These are phyloP conservation scores for Rubus idaeus DNA, from an alignment of 306 rosid species.

Conservation along the genomic window DNA sequence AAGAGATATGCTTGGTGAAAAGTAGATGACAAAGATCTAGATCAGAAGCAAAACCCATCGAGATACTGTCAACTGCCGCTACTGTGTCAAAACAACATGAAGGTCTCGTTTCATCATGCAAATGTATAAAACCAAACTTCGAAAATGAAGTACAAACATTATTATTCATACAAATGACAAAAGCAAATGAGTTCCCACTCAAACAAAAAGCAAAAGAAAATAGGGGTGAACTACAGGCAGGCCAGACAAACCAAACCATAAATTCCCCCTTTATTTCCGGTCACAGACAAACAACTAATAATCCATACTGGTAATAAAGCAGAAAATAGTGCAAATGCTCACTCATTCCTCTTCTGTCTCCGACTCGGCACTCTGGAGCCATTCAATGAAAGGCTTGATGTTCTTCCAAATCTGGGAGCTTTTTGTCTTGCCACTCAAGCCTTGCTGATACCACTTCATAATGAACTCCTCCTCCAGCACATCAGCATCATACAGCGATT, in stretches of 20 bases:
- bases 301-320: not conserved
- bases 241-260: not conserved
- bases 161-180: not conserved
- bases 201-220: not conserved
- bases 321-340: not conserved
- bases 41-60: not conserved
- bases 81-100: no score
- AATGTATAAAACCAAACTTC: no score
- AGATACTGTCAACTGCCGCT: not conserved
- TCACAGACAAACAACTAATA: not conserved
- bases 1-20: no score
- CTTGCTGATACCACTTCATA: constrained; percentile 50
- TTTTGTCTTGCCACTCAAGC: constrained; percentile 34
- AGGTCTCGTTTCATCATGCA: no score
- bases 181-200: not conserved
- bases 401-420: constrained; percentile 46
- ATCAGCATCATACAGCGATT: constrained; percentile 46
- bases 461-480: constrained; percentile 46
- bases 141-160: not conserved
- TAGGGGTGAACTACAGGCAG: not conserved
- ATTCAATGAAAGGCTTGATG: constrained; percentile 52
- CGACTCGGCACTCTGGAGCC: constrained; percentile 70
- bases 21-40: no score
- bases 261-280: not conserved
- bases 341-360: constrained; percentile 54